These are phyloP conservation scores for Sungouiella thailandica DNA, from an alignment of 805 yeast species.

Conservation along the genomic window DNA sequence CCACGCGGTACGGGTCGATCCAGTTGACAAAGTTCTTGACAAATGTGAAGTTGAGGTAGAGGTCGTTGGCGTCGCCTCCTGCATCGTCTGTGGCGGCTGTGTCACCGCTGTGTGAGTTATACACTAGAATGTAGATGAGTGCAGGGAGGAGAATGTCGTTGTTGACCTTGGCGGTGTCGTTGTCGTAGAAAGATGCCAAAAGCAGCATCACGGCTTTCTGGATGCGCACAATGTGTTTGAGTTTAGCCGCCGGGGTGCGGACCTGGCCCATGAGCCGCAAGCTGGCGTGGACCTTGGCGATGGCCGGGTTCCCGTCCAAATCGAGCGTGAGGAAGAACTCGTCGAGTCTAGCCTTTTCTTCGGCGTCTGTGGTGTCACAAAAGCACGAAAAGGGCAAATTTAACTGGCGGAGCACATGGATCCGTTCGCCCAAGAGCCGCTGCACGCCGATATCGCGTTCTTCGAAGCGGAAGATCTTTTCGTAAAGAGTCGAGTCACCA, in stretches of 20 bases:
- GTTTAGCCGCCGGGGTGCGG: slow-evolving; percentile 31
- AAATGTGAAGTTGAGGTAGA: slow-evolving; percentile 33
- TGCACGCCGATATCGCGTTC: slow-evolving; percentile 34
- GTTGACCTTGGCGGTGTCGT: slow-evolving; percentile 21
- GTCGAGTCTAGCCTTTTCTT: slow-evolving; percentile 6
- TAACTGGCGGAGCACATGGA: slow-evolving; percentile 21
- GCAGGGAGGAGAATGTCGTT: slow-evolving; percentile 39
- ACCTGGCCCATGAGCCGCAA: slow-evolving; percentile 16
- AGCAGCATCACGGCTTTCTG: slow-evolving; percentile 27
- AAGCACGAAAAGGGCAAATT: slow-evolving; percentile 26
- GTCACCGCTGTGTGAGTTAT: slow-evolving; percentile 22
- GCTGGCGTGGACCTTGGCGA: slow-evolving; percentile 14
- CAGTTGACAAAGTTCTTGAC: slow-evolving; percentile 31
- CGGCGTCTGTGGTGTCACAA: slow-evolving; percentile 18
- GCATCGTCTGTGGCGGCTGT: too few species aligned
- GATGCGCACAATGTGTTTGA: slow-evolving; percentile 23
- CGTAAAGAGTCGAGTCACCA: slow-evolving; percentile 31
- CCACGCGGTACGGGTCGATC: slow-evolving; percentile 27
- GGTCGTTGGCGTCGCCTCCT: slow-evolving; percentile 17
- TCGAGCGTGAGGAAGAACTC: slow-evolving; percentile 9
- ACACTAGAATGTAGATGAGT: slow-evolving; percentile 31
- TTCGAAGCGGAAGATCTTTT: slow-evolving; percentile 36
- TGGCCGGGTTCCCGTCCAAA: slow-evolving; percentile 6
- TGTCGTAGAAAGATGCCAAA: slow-evolving; percentile 13
- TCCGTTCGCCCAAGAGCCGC: slow-evolving; percentile 30